Evolutionary conservation across 345 rosid species (phyloP).

Genomic region (Draba incana): DNA sequence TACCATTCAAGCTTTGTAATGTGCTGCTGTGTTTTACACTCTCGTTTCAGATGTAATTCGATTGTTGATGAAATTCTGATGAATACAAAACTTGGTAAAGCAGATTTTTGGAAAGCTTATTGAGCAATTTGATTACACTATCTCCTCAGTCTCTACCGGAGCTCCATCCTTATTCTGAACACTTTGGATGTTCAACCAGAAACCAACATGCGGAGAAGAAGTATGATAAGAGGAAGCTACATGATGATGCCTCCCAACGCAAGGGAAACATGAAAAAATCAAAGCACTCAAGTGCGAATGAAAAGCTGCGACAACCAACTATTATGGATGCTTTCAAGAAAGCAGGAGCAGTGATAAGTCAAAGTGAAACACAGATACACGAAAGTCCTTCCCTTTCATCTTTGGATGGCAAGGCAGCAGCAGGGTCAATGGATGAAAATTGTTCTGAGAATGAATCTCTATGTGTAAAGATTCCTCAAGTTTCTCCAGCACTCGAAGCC

Average conservation of each 20-base stretch:
- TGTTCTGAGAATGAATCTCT: conserved; percentile 43
- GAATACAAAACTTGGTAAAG: conserved; percentile 35
- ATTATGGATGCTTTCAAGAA: conserved; percentile 60
- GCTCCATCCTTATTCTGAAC: conserved; percentile 56
- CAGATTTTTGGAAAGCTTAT: conserved; percentile 81
- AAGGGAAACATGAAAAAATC: conserved; percentile 51
- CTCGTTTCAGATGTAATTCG: conserved; percentile 31
- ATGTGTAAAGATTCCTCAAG: conserved; percentile 62
- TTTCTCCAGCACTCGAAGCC: conserved; percentile 54
- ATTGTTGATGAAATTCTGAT: conserved; percentile 34
- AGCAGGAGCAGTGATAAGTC: conserved; percentile 53
- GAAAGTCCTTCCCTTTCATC: conserved; percentile 46
- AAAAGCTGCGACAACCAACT: conserved; percentile 60
- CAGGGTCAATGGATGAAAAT: conserved; percentile 42
- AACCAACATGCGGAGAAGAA: conserved; percentile 47
- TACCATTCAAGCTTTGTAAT: background rate
- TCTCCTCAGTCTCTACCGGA: conserved; percentile 69
- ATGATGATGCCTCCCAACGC: conserved; percentile 42
- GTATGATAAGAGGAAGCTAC: conserved; percentile 46
- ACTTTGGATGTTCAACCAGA: conserved; percentile 46
- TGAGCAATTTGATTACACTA: conserved; percentile 54
- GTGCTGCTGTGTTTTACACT: conserved; percentile 19
- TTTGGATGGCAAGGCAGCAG: conserved; percentile 37
- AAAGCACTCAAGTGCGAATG: conserved; percentile 44
- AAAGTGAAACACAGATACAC: conserved; percentile 54